Conservation (phyloP, 1,139 yeast genomes). For the Candida sojae region DNA sequence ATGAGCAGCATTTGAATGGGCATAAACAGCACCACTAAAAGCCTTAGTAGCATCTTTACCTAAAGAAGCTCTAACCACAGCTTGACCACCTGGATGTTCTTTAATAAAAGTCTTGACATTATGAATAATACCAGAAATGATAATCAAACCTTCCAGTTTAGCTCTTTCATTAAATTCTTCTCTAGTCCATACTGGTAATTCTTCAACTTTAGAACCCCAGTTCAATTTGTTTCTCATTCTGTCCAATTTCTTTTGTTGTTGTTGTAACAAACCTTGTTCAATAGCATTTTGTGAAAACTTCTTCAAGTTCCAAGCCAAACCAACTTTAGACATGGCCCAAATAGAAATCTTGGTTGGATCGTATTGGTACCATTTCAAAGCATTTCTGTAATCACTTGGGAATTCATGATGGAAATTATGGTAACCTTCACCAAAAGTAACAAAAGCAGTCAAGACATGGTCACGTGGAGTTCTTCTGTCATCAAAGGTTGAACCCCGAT, state of each 20-base stretch:
- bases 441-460: conserved; percentile 90
- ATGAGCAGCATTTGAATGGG: conserved; percentile 97
- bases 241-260: conserved; percentile 93
- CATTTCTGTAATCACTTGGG: conserved; percentile 98
- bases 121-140: conserved; percentile 93
- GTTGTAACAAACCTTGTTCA: conserved; percentile 94
- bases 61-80: conserved; percentile 78
- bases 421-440: conserved; percentile 98
- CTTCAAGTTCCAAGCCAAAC: conserved; percentile 88
- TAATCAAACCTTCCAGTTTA: conserved; percentile 59
- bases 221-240: conserved; percentile 72
- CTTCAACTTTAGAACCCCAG: conserved; percentile 90
- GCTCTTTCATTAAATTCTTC: conserved; percentile 75
- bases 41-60: conserved; percentile 98
- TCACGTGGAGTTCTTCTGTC: conserved; percentile 98
- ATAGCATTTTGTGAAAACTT: conserved; percentile 94
- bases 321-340: conserved; percentile 70
- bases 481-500: conserved; percentile 98
- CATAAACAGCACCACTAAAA: conserved; percentile 96
- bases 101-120: conserved; percentile 82
- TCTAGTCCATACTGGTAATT: conserved; percentile 90
- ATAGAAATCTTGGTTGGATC: conserved; percentile 92
- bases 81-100: conserved; percentile 98
- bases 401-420: conserved; percentile 99
- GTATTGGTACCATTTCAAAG: conserved; percentile 97